phyloP scores from a whole-genome alignment of 1,284 basidiomycete species.

The Malassezia sp. region DNA sequence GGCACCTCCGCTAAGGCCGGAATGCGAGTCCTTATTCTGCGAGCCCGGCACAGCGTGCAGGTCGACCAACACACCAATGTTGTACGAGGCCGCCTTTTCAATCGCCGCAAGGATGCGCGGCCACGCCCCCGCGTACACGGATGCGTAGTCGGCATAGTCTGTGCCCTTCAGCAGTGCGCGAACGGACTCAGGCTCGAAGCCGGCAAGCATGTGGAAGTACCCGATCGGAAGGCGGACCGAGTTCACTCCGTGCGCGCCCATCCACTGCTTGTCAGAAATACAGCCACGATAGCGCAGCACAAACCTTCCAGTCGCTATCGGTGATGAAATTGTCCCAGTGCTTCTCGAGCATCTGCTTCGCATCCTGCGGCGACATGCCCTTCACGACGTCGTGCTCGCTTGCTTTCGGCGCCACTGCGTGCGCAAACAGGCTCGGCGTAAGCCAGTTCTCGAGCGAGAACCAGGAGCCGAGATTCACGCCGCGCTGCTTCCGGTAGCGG shows the following conservation, averaged over 20 bases:
- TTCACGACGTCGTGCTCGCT: slow-evolving; percentile 58
- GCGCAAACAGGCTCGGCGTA: slow-evolving; percentile 34
- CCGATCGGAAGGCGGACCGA: slow-evolving; percentile 67
- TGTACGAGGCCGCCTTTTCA: slow-evolving; percentile 54
- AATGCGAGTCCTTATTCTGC: slow-evolving; percentile 50
- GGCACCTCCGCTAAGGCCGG: slow-evolving; percentile 21
- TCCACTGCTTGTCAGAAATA: slow-evolving; percentile 54
- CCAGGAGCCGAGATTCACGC: slow-evolving; percentile 64
- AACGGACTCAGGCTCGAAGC: slow-evolving; percentile 56
- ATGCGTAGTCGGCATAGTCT: slow-evolving; percentile 56
- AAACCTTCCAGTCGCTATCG: slow-evolving; percentile 35
- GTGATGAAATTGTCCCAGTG: slow-evolving; percentile 61
- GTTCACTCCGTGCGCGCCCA: slow-evolving; percentile 64
- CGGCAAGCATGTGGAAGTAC: slow-evolving; percentile 63
- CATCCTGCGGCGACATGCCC: slow-evolving; percentile 50
- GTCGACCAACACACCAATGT: slow-evolving; percentile 67
- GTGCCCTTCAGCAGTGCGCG: slow-evolving; percentile 56
- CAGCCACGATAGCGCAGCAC: not conserved
- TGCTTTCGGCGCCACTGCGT: slow-evolving; percentile 25
- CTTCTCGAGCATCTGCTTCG: slow-evolving; percentile 57
- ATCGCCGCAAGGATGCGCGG: slow-evolving; percentile 59
- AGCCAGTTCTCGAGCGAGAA: slow-evolving; percentile 46
- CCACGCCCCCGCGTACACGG: slow-evolving; percentile 65
- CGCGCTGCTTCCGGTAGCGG: slow-evolving; percentile 64
- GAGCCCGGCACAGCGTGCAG: slow-evolving; percentile 57